A percentile compares a stretch with the other conserved stretches of the same genome.
These are phyloP conservation scores for Urostyla sp. DNA, from an alignment of 73 alveolate genomes.

Conservation along the genomic window DNA sequence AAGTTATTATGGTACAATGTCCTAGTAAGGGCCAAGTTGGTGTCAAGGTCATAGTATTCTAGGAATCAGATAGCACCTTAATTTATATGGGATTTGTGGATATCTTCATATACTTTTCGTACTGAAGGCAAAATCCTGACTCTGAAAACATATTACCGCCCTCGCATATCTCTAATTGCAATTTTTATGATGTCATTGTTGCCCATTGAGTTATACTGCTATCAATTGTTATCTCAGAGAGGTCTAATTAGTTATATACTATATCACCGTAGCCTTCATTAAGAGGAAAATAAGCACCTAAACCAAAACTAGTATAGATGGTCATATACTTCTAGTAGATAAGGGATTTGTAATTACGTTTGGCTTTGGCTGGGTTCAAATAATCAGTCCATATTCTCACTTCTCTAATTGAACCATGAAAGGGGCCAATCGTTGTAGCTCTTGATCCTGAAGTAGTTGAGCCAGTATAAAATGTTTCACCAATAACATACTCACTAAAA, in stretches of 20 bases:
- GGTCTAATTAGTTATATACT: neutral
- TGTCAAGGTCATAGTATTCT: too few species aligned
- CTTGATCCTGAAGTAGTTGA: neutral
- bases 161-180: constrained; percentile 26
- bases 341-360: constrained; percentile 39
- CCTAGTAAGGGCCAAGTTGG: constrained; percentile 8
- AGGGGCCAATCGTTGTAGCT: neutral
- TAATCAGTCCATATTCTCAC: constrained; percentile 22
- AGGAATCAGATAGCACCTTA: too few species aligned
- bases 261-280: constrained; percentile 46
- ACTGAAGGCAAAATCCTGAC: constrained; percentile 14
- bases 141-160: constrained; percentile 31
- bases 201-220: constrained; percentile 20
- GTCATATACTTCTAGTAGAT: neutral
- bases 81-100: too few species aligned
- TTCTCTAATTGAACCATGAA: constrained; percentile 28
- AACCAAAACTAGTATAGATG: neutral
- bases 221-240: neutral
- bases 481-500: too few species aligned
- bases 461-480: neutral
- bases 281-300: constrained; percentile 9
- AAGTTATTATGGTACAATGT: constrained; percentile 25
- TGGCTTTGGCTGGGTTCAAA: constrained; percentile 22
- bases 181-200: neutral
- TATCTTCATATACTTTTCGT: constrained; percentile 22